A percentile compares a stretch with the other conserved stretches of the same genome.
Conservation (phyloP, 2,329 filamentous ascomycete species). For the Fusarium globosum region DNA sequence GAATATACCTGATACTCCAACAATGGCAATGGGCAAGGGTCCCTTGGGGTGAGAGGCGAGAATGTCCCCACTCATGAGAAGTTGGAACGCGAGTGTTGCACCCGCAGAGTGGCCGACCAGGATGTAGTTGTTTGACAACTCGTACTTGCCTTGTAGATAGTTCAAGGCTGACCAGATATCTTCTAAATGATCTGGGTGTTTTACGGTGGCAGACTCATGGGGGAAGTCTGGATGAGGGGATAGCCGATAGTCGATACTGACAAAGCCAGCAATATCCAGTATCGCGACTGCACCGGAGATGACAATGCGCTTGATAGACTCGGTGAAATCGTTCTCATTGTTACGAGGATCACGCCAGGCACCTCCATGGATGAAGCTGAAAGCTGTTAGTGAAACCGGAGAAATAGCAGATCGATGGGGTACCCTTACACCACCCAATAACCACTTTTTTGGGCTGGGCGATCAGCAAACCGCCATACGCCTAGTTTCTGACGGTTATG, state of each 20-base stretch:
- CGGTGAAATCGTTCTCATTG: constrained; percentile 57
- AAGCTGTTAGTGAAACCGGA: constrained; percentile 17
- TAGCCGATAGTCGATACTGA: constrained; percentile 72
- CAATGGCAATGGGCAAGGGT: constrained; percentile 61
- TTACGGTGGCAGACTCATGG: constrained; percentile 52
- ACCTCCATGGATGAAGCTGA: constrained; percentile 69
- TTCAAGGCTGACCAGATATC: constrained; percentile 66
- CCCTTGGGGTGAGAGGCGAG: constrained; percentile 43
- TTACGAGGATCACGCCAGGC: constrained; percentile 70
- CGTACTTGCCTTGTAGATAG: constrained; percentile 59
- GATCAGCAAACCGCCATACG: constrained; percentile 54
- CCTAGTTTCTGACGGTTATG: constrained; percentile 58
- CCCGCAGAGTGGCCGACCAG: constrained; percentile 73
- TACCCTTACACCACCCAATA: constrained; percentile 53
- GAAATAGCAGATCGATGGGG: neutral
- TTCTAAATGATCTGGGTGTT: constrained; percentile 68
- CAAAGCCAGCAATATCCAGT: constrained; percentile 66
- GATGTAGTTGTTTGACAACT: constrained; percentile 62
- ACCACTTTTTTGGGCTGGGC: constrained; percentile 27
- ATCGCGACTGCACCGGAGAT: constrained; percentile 39
- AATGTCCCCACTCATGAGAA: constrained; percentile 58
- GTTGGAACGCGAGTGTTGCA: constrained; percentile 71
- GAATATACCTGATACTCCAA: constrained; percentile 75
- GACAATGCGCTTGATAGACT: constrained; percentile 58
- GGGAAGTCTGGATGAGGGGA: constrained; percentile 62